Evolutionary conservation across 768 basidiomycete genomes (phyloP), one percentile per base, ranked within the genome.

Genomic region (Wakefieldia striispora): DNA sequence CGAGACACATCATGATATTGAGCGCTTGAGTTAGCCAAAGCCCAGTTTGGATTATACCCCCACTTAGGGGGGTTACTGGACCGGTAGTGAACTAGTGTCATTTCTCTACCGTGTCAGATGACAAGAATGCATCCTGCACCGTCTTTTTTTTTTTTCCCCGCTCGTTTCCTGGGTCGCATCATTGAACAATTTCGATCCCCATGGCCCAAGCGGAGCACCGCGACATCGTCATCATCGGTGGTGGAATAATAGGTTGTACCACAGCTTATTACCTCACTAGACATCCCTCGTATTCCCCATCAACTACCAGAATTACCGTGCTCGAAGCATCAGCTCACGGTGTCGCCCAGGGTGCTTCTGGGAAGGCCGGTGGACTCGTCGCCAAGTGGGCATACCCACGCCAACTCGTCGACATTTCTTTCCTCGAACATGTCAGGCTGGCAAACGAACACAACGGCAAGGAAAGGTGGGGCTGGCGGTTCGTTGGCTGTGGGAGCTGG

Each of bases 321-420:
- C 66, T 95, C 45, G 83, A 94, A 57, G 86, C 90, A 45, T 89
- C 86, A 0, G 71, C 63, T 6, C 61, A 76, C 40, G 82, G 81
- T 6, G 75, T 82, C 17, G 91, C 90, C 0, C 86, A 88, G 52
- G 91, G 88, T 0, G 86, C 88, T 0, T 88, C 84, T 0, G 90
- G 90, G 16, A 93, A 92, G 63, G 87, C 90, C 0, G 91, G 89
- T 5, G 90, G 89, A 0, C 79, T 95, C 12, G 77, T 95, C 17
- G 91, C 92, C 0, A 81, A 84, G 68, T 85, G 92, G 91, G 93
- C 91, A 43, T 86, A 85, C 59, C 84, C 84, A 0, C 78, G 77
- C 43, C 80, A 83, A 54, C 72, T 93, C 26, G 84, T 85, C 8
- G 68, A 78, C 45, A 72, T 92, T 14, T 90, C 89, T 1, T 69